phyloP scores from a whole-genome alignment of 345 rosid species.

The Populus ilicifolia region DNA sequence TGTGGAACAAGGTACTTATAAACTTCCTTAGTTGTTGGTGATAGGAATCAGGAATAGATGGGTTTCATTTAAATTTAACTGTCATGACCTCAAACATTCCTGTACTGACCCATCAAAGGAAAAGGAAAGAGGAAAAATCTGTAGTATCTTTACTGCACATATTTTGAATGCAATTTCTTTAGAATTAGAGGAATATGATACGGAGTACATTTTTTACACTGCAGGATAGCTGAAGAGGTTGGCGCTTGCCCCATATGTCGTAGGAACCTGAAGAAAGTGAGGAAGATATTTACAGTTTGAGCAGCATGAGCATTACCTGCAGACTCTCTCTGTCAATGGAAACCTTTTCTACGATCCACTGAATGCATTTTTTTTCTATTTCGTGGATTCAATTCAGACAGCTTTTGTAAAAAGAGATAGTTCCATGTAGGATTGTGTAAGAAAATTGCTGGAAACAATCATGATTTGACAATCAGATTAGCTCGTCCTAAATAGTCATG shows the following conservation, averaged over 20 bases:
- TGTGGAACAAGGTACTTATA: conserved; percentile 52
- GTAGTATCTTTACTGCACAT: background rate
- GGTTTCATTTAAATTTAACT: background rate
- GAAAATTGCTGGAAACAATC: background rate
- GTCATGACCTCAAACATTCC: background rate
- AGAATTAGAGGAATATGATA: background rate
- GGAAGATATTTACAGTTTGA: conserved; percentile 71
- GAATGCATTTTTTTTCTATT: background rate
- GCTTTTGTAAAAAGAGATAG: background rate
- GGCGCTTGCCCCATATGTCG: conserved; percentile 86
- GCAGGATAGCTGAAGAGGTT: conserved; percentile 62
- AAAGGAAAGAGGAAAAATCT: background rate
- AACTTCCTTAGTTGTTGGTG: background rate
- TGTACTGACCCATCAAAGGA: background rate
- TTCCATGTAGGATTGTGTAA: background rate
- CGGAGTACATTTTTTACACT: background rate
- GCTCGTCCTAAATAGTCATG: background rate
- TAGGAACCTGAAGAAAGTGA: conserved; percentile 81
- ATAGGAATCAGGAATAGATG: background rate
- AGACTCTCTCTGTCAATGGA: conserved; percentile 4
- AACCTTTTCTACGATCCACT: background rate
- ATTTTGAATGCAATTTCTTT: background rate
- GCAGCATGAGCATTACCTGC: conserved; percentile 8
- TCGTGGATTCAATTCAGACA: background rate
- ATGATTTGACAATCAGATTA: background rate